A percentile compares a stretch with the other conserved stretches of the same genome.
Evolutionary conservation across 2,329 filamentous ascomycete genomes (phyloP).

Genomic region (Talaromyces rugulosus): DNA sequence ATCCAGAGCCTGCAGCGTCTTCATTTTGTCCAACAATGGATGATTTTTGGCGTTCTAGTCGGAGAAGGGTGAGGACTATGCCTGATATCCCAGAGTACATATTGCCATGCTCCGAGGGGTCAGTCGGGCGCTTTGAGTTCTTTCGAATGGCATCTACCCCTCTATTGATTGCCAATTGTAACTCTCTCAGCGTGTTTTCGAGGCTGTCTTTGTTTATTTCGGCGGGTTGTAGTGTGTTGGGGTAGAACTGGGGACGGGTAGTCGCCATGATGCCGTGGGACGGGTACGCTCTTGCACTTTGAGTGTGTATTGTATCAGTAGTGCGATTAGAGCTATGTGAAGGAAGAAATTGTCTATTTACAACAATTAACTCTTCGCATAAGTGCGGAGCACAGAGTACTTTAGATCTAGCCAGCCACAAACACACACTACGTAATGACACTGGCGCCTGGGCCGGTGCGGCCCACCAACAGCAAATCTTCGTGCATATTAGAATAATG

Average conservation of each 20-base stretch:
- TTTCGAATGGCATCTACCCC: slow-evolving; percentile 24
- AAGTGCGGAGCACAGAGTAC: background rate
- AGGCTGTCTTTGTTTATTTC: slow-evolving; percentile 17
- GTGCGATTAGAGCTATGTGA: background rate
- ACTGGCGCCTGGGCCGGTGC: background rate
- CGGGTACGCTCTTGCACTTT: background rate
- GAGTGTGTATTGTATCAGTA: background rate
- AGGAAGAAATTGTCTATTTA: background rate
- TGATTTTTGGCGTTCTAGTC: slow-evolving; percentile 31
- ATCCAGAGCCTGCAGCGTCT: slow-evolving; percentile 15
- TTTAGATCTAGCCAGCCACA: background rate
- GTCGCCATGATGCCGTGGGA: slow-evolving; percentile 3
- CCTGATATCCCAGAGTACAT: slow-evolving; percentile 32
- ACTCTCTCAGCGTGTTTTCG: slow-evolving; percentile 20
- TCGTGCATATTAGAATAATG: background rate
- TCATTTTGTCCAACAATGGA: slow-evolving; percentile 17
- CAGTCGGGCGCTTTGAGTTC: slow-evolving; percentile 19
- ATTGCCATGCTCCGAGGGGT: slow-evolving; percentile 22
- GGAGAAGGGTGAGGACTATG: slow-evolving; percentile 33
- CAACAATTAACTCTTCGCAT: background rate
- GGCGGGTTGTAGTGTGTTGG: slow-evolving; percentile 22
- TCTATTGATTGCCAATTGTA: slow-evolving; percentile 26
- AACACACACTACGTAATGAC: background rate
- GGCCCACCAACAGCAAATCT: background rate
- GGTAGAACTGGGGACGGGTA: slow-evolving; percentile 22